Evolutionary conservation across 2,329 filamentous ascomycete species (phyloP).

Genomic region (Penicillium expansum): DNA sequence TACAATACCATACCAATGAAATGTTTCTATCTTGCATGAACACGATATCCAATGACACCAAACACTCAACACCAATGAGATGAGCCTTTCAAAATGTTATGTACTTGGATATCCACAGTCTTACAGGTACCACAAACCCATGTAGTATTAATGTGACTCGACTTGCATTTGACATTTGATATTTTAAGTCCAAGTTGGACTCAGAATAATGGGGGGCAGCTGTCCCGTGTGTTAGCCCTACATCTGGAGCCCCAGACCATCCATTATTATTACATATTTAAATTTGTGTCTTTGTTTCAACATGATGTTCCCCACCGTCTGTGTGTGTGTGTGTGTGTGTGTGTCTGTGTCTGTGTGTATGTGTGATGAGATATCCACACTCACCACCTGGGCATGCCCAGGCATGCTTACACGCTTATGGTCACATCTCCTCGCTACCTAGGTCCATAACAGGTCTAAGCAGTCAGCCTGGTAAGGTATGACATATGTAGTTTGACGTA

Average conservation of each 20-base stretch:
- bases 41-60: background rate
- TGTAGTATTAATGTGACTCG: background rate
- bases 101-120: background rate
- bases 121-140: background rate
- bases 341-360: background rate
- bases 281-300: background rate
- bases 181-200: background rate
- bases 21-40: background rate
- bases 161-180: background rate
- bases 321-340: slow-evolving; percentile 6
- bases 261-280: background rate
- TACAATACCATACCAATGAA: background rate
- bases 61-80: background rate
- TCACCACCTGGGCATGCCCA: background rate
- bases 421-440: slow-evolving; percentile 15
- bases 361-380: slow-evolving; percentile 4
- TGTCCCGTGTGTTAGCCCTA: background rate
- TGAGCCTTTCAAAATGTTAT: background rate
- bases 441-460: background rate
- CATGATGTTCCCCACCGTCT: background rate
- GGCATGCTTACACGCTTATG: slow-evolving; percentile 3
- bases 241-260: background rate
- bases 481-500: background rate
- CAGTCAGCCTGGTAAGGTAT: background rate
- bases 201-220: background rate